Evolutionary conservation across 768 basidiomycete species (phyloP), one percentile per base, ranked within the genome.

Genomic region (Hygrocybe coccinea): DNA sequence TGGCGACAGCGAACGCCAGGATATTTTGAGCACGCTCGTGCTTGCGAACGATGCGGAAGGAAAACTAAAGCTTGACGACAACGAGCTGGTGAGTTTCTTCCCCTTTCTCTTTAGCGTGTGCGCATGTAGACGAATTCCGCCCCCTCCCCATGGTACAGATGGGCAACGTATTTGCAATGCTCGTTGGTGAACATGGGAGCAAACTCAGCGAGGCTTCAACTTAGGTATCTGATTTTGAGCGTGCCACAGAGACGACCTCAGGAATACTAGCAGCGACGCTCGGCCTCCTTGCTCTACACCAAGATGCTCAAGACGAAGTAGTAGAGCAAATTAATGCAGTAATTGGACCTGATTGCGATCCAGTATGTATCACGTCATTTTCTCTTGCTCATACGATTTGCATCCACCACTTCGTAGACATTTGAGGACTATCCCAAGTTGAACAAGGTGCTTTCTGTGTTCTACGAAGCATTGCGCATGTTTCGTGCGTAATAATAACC

Each of bases 71-170:
- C 60, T 79, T 19, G 68, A 70, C 46, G 73, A 78, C 54, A 50
- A 68, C 8, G 77, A 79, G 56, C 54, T 79, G 52, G 77, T 76
- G 14, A 11, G 15, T n/a, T n/a, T n/a, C n/a, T n/a, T n/a, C n/a
- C n/a, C 39, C 25, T 44, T 25, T 53, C 9, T 6, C 19, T 38
- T 19, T 5, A 2, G 37, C 19, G 8, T 12, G 41, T 33, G 52
- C 80, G 80, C 78, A 80, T 48, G 81, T 80, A 5, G 83, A 83
- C 49, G 37, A 38, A 80, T 1, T 83, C 74, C 58, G 60, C 75
- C 12, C 69, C 81, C 81, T 76, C n/a, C n/a, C n/a, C 2, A 39
- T 47, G 54, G 3, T 9, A 8, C 15, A 15, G 35, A n/a, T 51
- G 48, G 36, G 47, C 19, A 3, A 38, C n/a, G 37, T 38, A 38